Base-by-base conservation (phyloP, 2,329 filamentous ascomycete genomes). In the Magnaporthales sp. region DNA sequence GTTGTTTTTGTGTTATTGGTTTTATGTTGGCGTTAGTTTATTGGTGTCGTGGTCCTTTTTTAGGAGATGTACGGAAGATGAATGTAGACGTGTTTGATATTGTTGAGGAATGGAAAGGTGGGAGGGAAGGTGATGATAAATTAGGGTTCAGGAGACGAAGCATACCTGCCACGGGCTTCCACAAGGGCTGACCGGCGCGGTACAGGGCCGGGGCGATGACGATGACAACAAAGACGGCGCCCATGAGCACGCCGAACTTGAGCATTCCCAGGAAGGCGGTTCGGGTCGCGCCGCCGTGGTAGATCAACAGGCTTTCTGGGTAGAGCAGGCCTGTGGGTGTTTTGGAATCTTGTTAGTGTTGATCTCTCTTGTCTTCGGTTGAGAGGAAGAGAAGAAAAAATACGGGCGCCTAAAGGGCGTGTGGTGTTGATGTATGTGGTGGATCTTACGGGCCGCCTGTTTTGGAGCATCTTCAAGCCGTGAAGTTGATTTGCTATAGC, bases 231-330 rank as follows among this genome's bases (percentile, higher is more conserved):
- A 90, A 86, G 26, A 82, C 83, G 67, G 89, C 89, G 54, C 91
- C 76, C 68, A 92, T 86, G 56, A 95, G 82, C 3, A 89, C 89
- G 0, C 87, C 87, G 67, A 94, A 78, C 72, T 92, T 92, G 69
- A 91, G 76, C 73, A 87, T 85, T 63, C 89, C 90, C 62, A 94
- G 78, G 70, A 90, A 89, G 7, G 87, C 85, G 31, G 85, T 89
- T 67, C 86, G 83, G 9, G 83, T 83, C 0, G 86, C 89, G 65
- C 91, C 91, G 66, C 88, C 88, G 77, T 93, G 90, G 76, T 91
- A 96, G 69, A 96, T 84, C 70, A 92, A 82, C 30, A 93, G 74
- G 15, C 79, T 80, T 69, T 86, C 82, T 0, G 87, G 86, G 67
- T 84, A 83, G 38, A 77, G 83, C 86, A 65, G 15, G 30, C 24